phyloP scores from a whole-genome alignment of 2,329 filamentous ascomycete species.

The Gremmenia infestans region DNA sequence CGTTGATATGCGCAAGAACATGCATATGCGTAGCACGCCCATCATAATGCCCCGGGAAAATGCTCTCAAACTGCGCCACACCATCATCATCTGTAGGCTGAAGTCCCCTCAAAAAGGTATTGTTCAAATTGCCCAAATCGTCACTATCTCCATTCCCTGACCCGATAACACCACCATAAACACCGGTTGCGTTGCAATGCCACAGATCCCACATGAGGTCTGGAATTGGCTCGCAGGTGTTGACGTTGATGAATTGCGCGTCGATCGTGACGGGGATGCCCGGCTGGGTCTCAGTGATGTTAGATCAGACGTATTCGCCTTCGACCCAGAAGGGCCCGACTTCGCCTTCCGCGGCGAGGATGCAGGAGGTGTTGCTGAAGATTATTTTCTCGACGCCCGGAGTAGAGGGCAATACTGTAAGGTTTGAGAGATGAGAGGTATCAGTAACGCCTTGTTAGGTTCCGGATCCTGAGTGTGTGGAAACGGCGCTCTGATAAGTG shows the following conservation, averaged over 20 bases:
- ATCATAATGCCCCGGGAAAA: slow-evolving; percentile 43
- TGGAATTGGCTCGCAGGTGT: slow-evolving; percentile 47
- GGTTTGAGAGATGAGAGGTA: slow-evolving; percentile 15
- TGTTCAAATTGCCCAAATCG: slow-evolving; percentile 36
- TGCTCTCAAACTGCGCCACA: slow-evolving; percentile 37
- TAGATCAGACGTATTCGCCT: slow-evolving; percentile 45
- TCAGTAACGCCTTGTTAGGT: slow-evolving; percentile 11
- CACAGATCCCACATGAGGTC: slow-evolving; percentile 48
- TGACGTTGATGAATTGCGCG: slow-evolving; percentile 39
- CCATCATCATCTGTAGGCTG: slow-evolving; percentile 38
- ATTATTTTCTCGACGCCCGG: slow-evolving; percentile 19
- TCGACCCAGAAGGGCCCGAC: slow-evolving; percentile 40
- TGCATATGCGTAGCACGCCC: slow-evolving; percentile 45
- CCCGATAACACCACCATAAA: slow-evolving; percentile 44
- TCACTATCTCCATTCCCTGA: slow-evolving; percentile 39
- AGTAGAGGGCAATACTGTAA: slow-evolving; percentile 32
- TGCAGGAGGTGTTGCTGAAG: slow-evolving; percentile 25
- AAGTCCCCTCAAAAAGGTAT: slow-evolving; percentile 39
- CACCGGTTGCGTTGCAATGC: slow-evolving; percentile 42
- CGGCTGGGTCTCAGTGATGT: slow-evolving; percentile 36
- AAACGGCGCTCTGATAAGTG: slow-evolving; percentile 8
- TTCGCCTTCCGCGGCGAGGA: slow-evolving; percentile 32
- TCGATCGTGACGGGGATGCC: slow-evolving; percentile 40
- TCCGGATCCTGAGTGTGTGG: slow-evolving; percentile 9
- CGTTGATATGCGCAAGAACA: slow-evolving; percentile 40